These are phyloP conservation scores for Centaurea solstitialis DNA, from an alignment of 129 eudicot genomes.

Conservation along the genomic window DNA sequence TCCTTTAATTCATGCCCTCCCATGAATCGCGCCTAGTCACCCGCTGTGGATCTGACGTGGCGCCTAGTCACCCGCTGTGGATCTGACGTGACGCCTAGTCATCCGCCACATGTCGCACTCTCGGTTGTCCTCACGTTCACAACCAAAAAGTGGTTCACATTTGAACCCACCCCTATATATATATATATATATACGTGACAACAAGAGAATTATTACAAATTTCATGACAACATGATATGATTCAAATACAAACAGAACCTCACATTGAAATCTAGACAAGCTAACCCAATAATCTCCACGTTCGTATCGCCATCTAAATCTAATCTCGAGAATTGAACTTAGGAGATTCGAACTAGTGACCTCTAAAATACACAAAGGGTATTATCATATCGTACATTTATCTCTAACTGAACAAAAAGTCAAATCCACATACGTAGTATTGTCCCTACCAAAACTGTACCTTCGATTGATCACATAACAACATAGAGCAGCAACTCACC, in stretches of 20 bases:
- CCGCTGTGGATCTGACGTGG: too few species aligned
- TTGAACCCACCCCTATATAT: too few species aligned
- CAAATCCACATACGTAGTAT: conserved; percentile 1
- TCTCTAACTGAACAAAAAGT: conserved; percentile 19
- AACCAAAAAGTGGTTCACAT: too few species aligned
- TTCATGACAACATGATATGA: not conserved
- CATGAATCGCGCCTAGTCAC: too few species aligned
- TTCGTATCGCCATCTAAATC: not conserved
- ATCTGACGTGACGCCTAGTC: too few species aligned
- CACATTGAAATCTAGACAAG: not conserved
- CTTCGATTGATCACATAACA: conserved; percentile 3
- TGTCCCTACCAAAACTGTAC: conserved; percentile 34
- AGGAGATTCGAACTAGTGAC: not conserved
- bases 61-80: too few species aligned
- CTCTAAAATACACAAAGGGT: not conserved
- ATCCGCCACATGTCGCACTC: too few species aligned
- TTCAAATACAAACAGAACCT: conserved; percentile 1
- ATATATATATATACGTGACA: too few species aligned
- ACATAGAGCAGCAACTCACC: not conserved
- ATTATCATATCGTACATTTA: not conserved
- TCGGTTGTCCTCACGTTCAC: too few species aligned
- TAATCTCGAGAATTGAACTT: not conserved
- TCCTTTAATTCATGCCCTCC: too few species aligned
- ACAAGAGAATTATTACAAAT: not conserved
- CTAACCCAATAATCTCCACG: not conserved